phyloP scores from a whole-genome alignment of 805 yeast species.

The Candida lessepsii region DNA sequence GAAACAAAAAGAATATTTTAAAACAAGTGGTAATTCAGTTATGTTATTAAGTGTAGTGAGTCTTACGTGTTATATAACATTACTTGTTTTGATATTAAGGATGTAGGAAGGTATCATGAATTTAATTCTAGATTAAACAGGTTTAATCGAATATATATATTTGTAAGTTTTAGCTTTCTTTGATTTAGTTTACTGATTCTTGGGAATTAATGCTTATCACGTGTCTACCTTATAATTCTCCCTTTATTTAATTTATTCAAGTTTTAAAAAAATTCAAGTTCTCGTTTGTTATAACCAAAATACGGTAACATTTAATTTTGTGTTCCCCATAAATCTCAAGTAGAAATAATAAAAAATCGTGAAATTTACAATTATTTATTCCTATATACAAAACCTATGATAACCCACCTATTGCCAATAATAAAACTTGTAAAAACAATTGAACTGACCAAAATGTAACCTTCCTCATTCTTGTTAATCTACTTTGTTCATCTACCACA shows the following conservation, averaged over 20 bases:
- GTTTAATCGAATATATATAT: too few species aligned
- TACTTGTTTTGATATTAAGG: constrained; percentile 50
- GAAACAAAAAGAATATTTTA: constrained; percentile 43
- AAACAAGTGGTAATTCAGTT: constrained; percentile 63
- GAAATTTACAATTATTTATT: too few species aligned
- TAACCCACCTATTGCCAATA: constrained; percentile 75
- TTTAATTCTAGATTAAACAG: too few species aligned
- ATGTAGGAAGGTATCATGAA: constrained; percentile 31
- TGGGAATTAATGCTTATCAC: too few species aligned
- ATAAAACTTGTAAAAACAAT: constrained; percentile 65
- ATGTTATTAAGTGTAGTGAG: constrained; percentile 51
- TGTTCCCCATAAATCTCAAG: too few species aligned
- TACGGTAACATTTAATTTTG: too few species aligned
- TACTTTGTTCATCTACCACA: constrained; percentile 81
- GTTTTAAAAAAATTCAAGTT: too few species aligned
- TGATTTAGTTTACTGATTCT: too few species aligned
- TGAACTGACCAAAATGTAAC: constrained; percentile 95
- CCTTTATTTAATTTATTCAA: too few species aligned
- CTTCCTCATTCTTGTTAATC: constrained; percentile 69
- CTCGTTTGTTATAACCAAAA: too few species aligned
- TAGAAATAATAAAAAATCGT: not conserved
- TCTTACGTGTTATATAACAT: constrained; percentile 46
- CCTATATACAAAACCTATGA: not conserved
- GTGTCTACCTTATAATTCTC: too few species aligned
- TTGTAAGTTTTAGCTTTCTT: too few species aligned